Percentiles rank a stretch among this genome's conserved stretches.
These are phyloP conservation scores for Excoecaria agallocha DNA, from an alignment of 345 rosid genomes.

Conservation along the genomic window DNA sequence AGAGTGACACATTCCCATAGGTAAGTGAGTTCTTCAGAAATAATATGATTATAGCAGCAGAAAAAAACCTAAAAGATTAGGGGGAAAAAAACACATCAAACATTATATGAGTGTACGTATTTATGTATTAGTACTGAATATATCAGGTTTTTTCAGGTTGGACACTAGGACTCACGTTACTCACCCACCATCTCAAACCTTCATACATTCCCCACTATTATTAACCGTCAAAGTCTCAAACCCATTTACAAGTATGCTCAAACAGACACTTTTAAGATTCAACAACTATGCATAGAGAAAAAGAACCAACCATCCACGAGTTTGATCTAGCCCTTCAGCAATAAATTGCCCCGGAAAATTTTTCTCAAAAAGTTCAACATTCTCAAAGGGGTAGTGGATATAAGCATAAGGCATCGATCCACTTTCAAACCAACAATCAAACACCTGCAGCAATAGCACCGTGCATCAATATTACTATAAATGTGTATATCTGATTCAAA, in stretches of 20 bases:
- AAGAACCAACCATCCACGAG: slow-evolving; percentile 94
- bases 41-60: not conserved
- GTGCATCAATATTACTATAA: not conserved
- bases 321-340: slow-evolving; percentile 99
- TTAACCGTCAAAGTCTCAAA: not conserved
- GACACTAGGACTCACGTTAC: not conserved
- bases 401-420: slow-evolving; percentile 99
- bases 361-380: slow-evolving; percentile 76
- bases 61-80: not conserved
- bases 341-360: slow-evolving; percentile 97
- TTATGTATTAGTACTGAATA: not conserved
- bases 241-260: not conserved
- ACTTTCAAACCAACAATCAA: slow-evolving; percentile 99
- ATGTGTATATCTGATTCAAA: not conserved
- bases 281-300: not conserved
- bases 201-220: not conserved
- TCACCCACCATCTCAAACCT: not conserved
- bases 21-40: not conserved
- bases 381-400: slow-evolving; percentile 98
- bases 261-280: not conserved
- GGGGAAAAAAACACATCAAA: not conserved
- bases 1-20: not conserved
- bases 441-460: slow-evolving; percentile 57
- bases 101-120: not conserved
- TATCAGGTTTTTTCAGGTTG: not conserved